These are phyloP conservation scores for Chaetomium strumarium DNA, from an alignment of 2,329 filamentous ascomycete species.

Conservation along the genomic window DNA sequence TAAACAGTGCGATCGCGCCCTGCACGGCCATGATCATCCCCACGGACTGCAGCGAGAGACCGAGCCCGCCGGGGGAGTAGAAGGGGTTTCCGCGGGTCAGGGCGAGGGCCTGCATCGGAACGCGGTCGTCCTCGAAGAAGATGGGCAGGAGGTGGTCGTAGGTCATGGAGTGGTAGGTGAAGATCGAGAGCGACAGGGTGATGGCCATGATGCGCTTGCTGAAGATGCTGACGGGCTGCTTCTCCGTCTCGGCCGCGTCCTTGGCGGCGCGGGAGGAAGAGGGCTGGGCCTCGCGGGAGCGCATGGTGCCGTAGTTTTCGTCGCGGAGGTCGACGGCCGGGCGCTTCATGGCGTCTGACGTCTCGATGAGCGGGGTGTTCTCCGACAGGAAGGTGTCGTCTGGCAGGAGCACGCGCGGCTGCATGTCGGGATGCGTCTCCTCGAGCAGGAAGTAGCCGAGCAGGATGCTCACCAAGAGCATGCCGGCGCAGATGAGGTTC, in stretches of 20 bases:
- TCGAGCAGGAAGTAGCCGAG: conserved; percentile 75
- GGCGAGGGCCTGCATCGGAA: conserved; percentile 33
- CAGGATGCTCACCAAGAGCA: conserved; percentile 74
- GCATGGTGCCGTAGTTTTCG: conserved; percentile 76
- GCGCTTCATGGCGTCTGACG: conserved; percentile 67
- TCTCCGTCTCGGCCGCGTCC: conserved; percentile 26
- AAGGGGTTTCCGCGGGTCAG: conserved; percentile 35
- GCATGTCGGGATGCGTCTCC: conserved; percentile 84
- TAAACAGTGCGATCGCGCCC: conserved; percentile 62
- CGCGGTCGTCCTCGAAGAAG: conserved; percentile 75
- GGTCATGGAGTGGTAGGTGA: conserved; percentile 93
- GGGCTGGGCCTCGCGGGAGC: conserved; percentile 32
- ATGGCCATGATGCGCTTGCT: conserved; percentile 64
- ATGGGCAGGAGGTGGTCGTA: conserved; percentile 90
- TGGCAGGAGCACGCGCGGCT: conserved; percentile 45
- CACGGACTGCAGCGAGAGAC: conserved; percentile 56
- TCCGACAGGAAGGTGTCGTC: conserved; percentile 50
- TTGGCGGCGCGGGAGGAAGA: conserved; percentile 31
- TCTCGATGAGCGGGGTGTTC: conserved; percentile 69
- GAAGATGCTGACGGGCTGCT: conserved; percentile 39
- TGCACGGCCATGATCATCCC: conserved; percentile 44
- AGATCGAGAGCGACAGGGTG: conserved; percentile 77
- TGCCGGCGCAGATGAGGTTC: conserved; percentile 72
- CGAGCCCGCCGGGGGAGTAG: conserved; percentile 56
- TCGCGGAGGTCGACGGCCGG: conserved; percentile 66